Conservation (phyloP, 768 basidiomycete species). For the Chiua virens region DNA sequence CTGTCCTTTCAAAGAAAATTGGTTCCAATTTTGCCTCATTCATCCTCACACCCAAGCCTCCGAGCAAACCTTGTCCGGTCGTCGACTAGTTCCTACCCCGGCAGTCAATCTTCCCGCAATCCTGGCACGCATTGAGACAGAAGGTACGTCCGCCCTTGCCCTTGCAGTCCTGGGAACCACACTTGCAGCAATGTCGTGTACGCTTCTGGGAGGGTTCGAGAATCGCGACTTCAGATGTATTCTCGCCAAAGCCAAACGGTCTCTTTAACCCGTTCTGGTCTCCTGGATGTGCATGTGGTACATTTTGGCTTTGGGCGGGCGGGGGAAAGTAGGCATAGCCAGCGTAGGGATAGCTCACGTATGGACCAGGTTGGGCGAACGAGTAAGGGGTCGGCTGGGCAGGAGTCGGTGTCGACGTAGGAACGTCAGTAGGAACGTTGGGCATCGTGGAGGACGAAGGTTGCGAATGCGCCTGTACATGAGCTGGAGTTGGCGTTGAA, state of each 20-base stretch:
- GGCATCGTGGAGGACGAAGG: slow-evolving; percentile 22
- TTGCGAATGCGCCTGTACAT: slow-evolving; percentile 18
- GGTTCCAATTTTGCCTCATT: background rate
- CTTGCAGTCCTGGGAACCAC: slow-evolving; percentile 78
- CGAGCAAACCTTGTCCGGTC: slow-evolving; percentile 72
- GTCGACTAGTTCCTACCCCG: slow-evolving; percentile 73
- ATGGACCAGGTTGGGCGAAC: slow-evolving; percentile 31
- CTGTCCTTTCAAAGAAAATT: background rate
- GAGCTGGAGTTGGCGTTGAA: slow-evolving; percentile 13
- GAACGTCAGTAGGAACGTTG: slow-evolving; percentile 16
- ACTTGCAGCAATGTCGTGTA: slow-evolving; percentile 80
- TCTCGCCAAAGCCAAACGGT: slow-evolving; percentile 28
- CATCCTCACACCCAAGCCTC: slow-evolving; percentile 46
- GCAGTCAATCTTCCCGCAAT: slow-evolving; percentile 81
- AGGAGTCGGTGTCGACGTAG: slow-evolving; percentile 17
- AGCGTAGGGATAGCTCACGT: slow-evolving; percentile 38
- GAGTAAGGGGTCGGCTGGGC: slow-evolving; percentile 31
- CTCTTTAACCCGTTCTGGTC: slow-evolving; percentile 31
- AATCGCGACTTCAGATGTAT: slow-evolving; percentile 26
- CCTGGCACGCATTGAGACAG: slow-evolving; percentile 74
- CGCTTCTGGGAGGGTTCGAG: slow-evolving; percentile 51
- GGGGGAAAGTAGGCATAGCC: slow-evolving; percentile 34
- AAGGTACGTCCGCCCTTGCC: slow-evolving; percentile 78
- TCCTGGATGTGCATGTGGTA: slow-evolving; percentile 25
- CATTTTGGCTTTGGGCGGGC: slow-evolving; percentile 20